Evolutionary conservation across 306 rosid species (phyloP), one percentile per base, ranked within the genome.

Genomic region (Vigna reflexopilosa): DNA sequence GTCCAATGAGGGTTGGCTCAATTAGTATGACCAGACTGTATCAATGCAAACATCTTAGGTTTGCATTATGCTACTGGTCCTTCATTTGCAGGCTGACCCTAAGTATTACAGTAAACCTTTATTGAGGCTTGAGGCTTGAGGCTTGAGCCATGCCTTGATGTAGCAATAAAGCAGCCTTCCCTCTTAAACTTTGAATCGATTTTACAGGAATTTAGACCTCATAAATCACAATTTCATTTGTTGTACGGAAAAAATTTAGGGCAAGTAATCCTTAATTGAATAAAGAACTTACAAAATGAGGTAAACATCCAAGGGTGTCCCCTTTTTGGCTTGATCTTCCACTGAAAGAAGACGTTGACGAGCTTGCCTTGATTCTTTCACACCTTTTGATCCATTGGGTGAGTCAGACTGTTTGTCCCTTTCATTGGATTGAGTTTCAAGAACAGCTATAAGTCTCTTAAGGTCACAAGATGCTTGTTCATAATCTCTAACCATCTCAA

Each of bases 401-500:
- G 86, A 83, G 63, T 83, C 72, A 55, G 82, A 78, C 50, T 76
- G 86, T 73, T 78, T 84, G 69, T 80, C 80, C 80, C 79, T 90
- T 85, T 82, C 87, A 72, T 52, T 79, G 72, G 90, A 87, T 83
- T 89, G 90, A 83, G 85, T 82, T 87, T 90, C 89, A 79, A 91
- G 82, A 76, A 91, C 44, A 73, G 87, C 78, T 36, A 86, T 5
- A 52, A 91, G 87, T 82, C 84, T 93, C 79, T 79, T 87, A 77
- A 91, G 93, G 83, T 91, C 97, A 76, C 81, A 83, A 76, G 96
- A 87, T 19, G 93, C 96, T 82, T 89, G 89, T 67, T 81, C 89
- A 73, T 90, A 88, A 69, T 95, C 98, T 80, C 96, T 86, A 61
- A 95, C 92, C 93, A 78, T 89, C 83, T 92, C 97, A 76, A 92